Conservation (phyloP, 306 rosid genomes). For the Casuarina equisetifolia region DNA sequence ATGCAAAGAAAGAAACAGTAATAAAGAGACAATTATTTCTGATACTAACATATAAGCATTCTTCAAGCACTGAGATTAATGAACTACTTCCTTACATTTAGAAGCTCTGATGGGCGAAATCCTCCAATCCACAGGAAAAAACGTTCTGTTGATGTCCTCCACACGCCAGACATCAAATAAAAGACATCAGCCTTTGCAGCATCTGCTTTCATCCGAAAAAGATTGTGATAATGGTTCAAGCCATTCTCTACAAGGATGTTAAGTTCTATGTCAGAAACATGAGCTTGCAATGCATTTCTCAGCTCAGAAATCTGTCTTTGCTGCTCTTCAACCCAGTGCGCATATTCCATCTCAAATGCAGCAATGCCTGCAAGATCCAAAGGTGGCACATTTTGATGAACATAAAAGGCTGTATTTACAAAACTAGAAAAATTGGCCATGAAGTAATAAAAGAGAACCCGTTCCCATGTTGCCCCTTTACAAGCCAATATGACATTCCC, state of each 20-base stretch:
- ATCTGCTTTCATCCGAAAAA: conserved; percentile 70
- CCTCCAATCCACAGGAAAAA: conserved; percentile 96
- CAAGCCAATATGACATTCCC: not conserved
- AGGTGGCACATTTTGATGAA: conserved; percentile 13
- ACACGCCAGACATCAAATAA: conserved; percentile 73
- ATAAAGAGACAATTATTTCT: not conserved
- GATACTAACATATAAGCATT: conserved; percentile 12
- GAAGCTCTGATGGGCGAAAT: conserved; percentile 95
- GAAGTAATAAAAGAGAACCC: not conserved
- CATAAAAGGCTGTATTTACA: conserved; percentile 15
- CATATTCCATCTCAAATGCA: conserved; percentile 77
- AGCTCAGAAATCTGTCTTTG: conserved; percentile 60
- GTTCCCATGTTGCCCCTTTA: not conserved
- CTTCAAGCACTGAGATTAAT: conserved; percentile 21
- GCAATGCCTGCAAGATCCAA: conserved; percentile 54
- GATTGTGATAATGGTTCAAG: conserved; percentile 67
- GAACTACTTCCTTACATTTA: conserved; percentile 45
- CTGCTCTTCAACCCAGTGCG: conserved; percentile 83
- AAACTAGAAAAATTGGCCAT: conserved; percentile 2
- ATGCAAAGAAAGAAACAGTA: not conserved
- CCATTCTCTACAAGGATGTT: conserved; percentile 53
- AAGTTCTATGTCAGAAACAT: conserved; percentile 58
- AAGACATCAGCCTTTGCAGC: conserved; percentile 83
- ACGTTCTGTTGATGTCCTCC: conserved; percentile 85
- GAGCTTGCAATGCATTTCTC: conserved; percentile 66